Evolutionary conservation across 352 stramenopile genomes (phyloP).

Genomic region (Globisporangium canariense): DNA sequence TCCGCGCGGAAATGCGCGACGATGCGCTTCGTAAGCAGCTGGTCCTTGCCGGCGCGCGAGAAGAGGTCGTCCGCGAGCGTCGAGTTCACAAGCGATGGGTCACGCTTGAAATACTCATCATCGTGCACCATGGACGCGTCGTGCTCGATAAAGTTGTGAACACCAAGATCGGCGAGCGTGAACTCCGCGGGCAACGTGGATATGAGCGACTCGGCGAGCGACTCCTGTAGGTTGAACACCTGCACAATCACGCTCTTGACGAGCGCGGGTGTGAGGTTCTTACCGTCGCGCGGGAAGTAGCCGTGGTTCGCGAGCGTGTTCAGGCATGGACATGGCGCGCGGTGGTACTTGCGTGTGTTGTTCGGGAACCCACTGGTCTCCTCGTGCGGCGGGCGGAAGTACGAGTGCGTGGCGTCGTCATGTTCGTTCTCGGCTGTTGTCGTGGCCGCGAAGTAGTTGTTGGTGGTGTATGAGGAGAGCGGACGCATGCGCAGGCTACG

Average conservation of each 20-base stretch:
- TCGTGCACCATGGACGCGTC: conserved; percentile 69
- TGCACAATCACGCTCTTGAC: conserved; percentile 37
- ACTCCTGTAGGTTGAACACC: conserved; percentile 46
- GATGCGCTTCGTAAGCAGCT: conserved; percentile 29
- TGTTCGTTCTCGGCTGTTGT: not conserved
- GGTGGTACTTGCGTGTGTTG: conserved; percentile 39
- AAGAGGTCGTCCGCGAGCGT: conserved; percentile 42
- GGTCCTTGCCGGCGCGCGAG: conserved; percentile 21
- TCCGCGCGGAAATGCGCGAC: conserved; percentile 45
- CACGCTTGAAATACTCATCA: conserved; percentile 39
- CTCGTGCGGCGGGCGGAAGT: conserved; percentile 33
- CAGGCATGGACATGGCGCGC: conserved; percentile 55
- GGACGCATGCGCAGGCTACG: conserved; percentile 10
- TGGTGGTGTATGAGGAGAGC: not conserved
- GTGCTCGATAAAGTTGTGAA: conserved; percentile 69
- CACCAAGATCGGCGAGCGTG: conserved; percentile 45
- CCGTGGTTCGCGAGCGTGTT: conserved; percentile 76
- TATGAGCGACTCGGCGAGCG: conserved; percentile 33
- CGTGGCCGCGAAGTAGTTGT: conserved; percentile 10
- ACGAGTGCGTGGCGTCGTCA: conserved; percentile 21
- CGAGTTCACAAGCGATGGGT: conserved; percentile 40
- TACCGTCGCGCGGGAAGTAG: conserved; percentile 58
- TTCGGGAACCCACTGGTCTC: conserved; percentile 48
- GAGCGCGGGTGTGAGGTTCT: conserved; percentile 36
- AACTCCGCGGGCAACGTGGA: conserved; percentile 32